Conservation (phyloP, 495 filamentous ascomycete species). For the Annulohypoxylon maeteangense region DNA sequence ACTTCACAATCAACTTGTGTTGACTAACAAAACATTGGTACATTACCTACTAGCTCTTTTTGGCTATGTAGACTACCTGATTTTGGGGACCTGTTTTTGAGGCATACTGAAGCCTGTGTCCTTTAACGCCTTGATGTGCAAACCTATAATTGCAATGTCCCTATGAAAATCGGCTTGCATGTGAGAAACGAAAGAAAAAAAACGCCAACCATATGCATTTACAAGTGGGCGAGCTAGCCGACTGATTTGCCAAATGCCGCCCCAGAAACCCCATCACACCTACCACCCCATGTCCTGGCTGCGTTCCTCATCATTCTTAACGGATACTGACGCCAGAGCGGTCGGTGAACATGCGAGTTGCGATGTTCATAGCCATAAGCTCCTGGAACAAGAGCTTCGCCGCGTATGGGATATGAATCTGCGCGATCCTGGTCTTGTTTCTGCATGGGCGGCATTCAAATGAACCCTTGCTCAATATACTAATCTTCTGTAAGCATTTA, state of each 20-base stretch:
- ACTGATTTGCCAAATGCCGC: slow-evolving; percentile 1
- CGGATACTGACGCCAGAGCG: slow-evolving; percentile 77
- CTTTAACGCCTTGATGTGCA: slow-evolving; percentile 26
- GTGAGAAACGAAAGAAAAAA: background rate
- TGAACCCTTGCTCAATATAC: slow-evolving; percentile 91
- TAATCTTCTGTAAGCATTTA: slow-evolving; percentile 54
- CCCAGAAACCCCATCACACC: background rate
- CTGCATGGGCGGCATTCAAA: slow-evolving; percentile 98
- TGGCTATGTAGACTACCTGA: slow-evolving; percentile 23
- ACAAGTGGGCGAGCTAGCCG: slow-evolving; percentile 7
- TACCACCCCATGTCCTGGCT: background rate
- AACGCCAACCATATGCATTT: slow-evolving; percentile 45
- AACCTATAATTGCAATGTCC: slow-evolving; percentile 16
- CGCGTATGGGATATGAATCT: slow-evolving; percentile 96
- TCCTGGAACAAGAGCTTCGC: slow-evolving; percentile 99
- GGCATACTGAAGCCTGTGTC: slow-evolving; percentile 3
- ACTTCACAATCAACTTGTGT: background rate
- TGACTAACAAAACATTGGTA: background rate
- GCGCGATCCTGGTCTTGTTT: slow-evolving; percentile 98
- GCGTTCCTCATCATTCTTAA: slow-evolving; percentile 39
- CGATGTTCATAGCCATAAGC: slow-evolving; percentile 97
- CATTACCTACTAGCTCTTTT: background rate
- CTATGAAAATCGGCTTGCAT: background rate
- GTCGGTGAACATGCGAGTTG: slow-evolving; percentile 93
- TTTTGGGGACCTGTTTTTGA: slow-evolving; percentile 15